Base-by-base conservation (phyloP, 106 monocot genomes). In the Allium cepa region DNA sequence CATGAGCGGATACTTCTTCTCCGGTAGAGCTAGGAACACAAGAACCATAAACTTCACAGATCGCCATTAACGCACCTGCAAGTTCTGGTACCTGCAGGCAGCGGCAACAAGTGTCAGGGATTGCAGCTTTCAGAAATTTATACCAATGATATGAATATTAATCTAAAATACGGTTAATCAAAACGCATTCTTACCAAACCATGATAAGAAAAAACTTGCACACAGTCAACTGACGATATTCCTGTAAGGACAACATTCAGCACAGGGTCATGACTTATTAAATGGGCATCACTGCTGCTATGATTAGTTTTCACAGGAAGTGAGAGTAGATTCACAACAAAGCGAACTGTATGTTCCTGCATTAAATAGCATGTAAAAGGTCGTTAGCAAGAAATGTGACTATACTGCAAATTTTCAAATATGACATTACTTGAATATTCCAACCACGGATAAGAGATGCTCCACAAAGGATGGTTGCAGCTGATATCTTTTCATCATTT, bases 141-240 rank as follows among this genome's bases (percentile, higher is more conserved):
- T 52, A 26, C 67, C 12, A 28, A 10, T 53, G 11, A 0, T 15
- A 10, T 10, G 49, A 17, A 64, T 48, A 13, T 17, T 49, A 64
- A 48, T 3, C 36, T 36, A 36, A 9, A 2, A 62, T 62, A 48
- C 49, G 47, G 17, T 46, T 45, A 28, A 62, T 64, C 36, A 53
- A 64, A 27, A 52, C 27, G 13, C 53, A 67, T 53, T 60, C 83
- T 26, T 82, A 99, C 99, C 93, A 99, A 69, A 72, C 99, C 99
- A 83, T 99, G 90, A 51, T 85, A 90, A 56, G 99, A 99, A 69
- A 99, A 93, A 49, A 93, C 67, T 81, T 93, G 89, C 56, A 85
- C 90, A 79, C 83, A 90, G 71, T 99, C 99, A 26, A 99, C 88
- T 70, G 90, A 81, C 47, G 99, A 99, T 80, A 99, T 87, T 85